These are phyloP conservation scores for Hemisphaericaspora xylanilytica DNA, from an alignment of 1,139 yeast species.

Conservation along the genomic window DNA sequence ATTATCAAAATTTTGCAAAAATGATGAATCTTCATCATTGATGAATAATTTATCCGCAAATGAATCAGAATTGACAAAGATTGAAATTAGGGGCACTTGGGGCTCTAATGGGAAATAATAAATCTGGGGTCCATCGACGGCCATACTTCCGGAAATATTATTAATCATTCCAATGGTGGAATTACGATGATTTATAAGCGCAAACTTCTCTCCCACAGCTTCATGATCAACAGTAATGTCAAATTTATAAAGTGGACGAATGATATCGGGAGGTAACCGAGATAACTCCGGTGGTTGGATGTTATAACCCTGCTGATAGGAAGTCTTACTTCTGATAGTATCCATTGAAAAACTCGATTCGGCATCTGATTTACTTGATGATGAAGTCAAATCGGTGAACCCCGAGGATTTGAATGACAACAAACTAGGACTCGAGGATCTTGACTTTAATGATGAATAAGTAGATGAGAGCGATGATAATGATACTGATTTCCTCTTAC, in stretches of 20 bases:
- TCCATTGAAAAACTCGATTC: conserved; percentile 19
- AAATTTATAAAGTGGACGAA: conserved; percentile 47
- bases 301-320: conserved; percentile 7
- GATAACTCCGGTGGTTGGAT: conserved; percentile 47
- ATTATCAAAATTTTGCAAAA: conserved; percentile 9
- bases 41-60: conserved; percentile 28
- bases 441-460: conserved; percentile 30
- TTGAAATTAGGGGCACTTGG: conserved; percentile 35
- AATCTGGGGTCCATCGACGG: conserved; percentile 2
- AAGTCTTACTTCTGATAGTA: conserved; percentile 7
- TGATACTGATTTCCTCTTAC: conserved; percentile 32
- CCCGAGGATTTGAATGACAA: conserved; percentile 43
- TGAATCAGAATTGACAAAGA: conserved; percentile 32
- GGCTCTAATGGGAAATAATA: conserved; percentile 24
- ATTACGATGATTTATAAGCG: conserved; percentile 18
- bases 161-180: conserved; percentile 1
- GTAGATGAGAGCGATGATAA: conserved; percentile 40
- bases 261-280: conserved; percentile 45
- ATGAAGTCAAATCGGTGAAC: conserved; percentile 38
- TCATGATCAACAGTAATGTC: conserved; percentile 47
- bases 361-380: conserved; percentile 29
- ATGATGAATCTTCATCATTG: conserved; percentile 28
- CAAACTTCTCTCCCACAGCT: conserved; percentile 34
- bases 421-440: conserved; percentile 45
- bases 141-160: not conserved